A percentile compares a stretch with the other conserved stretches of the same genome.
These are phyloP conservation scores for Ilex asprella DNA, from an alignment of 257 asterid genomes.

Conservation along the genomic window DNA sequence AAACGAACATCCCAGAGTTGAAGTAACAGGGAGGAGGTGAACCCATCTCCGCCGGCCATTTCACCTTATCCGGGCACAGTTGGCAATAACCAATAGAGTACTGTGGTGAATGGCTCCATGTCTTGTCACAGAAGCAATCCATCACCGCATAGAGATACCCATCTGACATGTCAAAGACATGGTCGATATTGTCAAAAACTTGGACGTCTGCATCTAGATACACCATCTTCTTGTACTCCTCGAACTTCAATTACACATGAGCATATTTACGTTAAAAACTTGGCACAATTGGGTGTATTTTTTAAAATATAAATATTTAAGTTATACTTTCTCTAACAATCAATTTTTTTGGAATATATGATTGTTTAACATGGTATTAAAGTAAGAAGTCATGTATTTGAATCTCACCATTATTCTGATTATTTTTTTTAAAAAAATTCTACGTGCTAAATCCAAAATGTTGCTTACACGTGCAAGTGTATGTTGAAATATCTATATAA, in stretches of 20 bases:
- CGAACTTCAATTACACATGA: constrained; percentile 16
- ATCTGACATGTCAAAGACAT: constrained; percentile 34
- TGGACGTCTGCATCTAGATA: constrained; percentile 56
- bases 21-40: constrained; percentile 47
- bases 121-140: constrained; percentile 53
- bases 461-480: no score
- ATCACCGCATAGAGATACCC: constrained; percentile 49
- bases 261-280: no score
- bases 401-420: no score
- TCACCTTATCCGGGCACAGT: constrained; percentile 38
- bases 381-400: no score
- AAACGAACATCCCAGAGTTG: constrained; percentile 46
- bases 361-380: no score
- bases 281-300: no score
- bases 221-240: constrained; percentile 51
- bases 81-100: constrained; percentile 43
- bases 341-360: no score
- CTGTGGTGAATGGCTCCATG: constrained; percentile 53
- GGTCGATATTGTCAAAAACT: constrained; percentile 49
- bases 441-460: no score
- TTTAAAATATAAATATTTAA: no score
- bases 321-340: no score
- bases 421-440: no score
- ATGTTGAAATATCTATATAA: no score
- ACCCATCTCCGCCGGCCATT: constrained; percentile 43